A percentile compares a stretch with the other conserved stretches of the same genome.
phyloP scores from a whole-genome alignment of 495 filamentous ascomycete species.

The Penicillium mononematosum region DNA sequence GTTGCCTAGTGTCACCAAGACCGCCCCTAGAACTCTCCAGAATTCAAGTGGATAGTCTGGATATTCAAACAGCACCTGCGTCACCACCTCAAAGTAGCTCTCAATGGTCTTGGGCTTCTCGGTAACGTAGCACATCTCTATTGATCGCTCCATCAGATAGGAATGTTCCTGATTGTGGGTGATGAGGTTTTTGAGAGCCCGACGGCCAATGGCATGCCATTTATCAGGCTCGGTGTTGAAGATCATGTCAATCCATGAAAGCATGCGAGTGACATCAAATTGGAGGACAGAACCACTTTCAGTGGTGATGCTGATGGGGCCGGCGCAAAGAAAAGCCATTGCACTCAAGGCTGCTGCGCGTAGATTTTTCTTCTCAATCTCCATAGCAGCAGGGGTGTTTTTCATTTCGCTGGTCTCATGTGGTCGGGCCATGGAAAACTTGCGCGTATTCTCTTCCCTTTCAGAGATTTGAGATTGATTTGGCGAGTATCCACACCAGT shows the following conservation, averaged over 20 bases:
- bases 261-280: constrained; percentile 89
- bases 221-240: constrained; percentile 87
- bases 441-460: constrained; percentile 84
- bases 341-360: constrained; percentile 87
- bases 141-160: constrained; percentile 79
- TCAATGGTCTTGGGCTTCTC: constrained; percentile 75
- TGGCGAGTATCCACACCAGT: constrained; percentile 97
- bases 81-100: constrained; percentile 94
- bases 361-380: constrained; percentile 92
- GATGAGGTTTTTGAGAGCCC: constrained; percentile 87
- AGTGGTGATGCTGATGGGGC: constrained; percentile 82
- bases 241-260: constrained; percentile 91
- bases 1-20: constrained; percentile 86
- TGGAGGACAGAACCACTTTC: constrained; percentile 79
- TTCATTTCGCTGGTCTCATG: constrained; percentile 67
- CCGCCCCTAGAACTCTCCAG: constrained; percentile 84
- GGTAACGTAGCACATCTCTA: constrained; percentile 78
- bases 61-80: constrained; percentile 77
- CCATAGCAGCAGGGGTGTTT: constrained; percentile 81
- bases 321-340: constrained; percentile 92
- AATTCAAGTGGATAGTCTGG: constrained; percentile 78
- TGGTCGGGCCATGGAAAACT: constrained; percentile 68
- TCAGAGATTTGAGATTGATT: constrained; percentile 80
- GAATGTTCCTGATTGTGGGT: constrained; percentile 83
- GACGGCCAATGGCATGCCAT: constrained; percentile 85